Evolutionary conservation across 2,329 filamentous ascomycete genomes (phyloP), one percentile per base, ranked within the genome.

Genomic region (Scedosporium boydii): DNA sequence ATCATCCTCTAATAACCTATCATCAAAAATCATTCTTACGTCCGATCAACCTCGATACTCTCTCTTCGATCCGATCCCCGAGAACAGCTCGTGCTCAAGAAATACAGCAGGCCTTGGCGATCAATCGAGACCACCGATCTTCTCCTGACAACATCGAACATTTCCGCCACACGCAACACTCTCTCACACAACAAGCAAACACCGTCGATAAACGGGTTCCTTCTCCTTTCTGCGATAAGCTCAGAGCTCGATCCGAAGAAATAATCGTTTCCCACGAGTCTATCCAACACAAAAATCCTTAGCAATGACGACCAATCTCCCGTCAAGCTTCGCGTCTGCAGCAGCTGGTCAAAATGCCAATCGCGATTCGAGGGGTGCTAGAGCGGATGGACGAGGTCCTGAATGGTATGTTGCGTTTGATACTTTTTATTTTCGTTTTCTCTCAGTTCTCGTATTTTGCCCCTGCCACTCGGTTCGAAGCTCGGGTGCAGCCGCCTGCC

Each of bases 251-350:
- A 53, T 16, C 42, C 27, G 26, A 38, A 34, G 29, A 34, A 34
- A 16, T 23, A n/a, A 51, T 51, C 44, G 23, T 27, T 27, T 23
- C 44, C 34, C 29, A 34, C 46, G 59, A 34, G 29, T 56, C 48
- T 61, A 55, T 42, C 44, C 46, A 61, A n/a, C 59, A 34, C 34
- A 61, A 38, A 38, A 51, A 56, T 61, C 21, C 38, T 27, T 23
- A 56, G 48, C 66, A 64, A 82, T 91, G 88, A 84, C 88, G 78
- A 85, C 87, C 74, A 87, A 89, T 78, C 83, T 91, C 75, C 87
- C 88, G 70, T 91, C 89, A 69, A 92, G 88, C 81, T 93, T 93
- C 78, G 89, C 89, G 74, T 91, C 89, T 72, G 89, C 89, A 70
- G 89, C 89, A 69, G 89, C 89, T 73, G 89, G 89, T 75, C 88